phyloP scores from a whole-genome alignment of 495 filamentous ascomycete species.

The Podospora pseudoanserina region DNA sequence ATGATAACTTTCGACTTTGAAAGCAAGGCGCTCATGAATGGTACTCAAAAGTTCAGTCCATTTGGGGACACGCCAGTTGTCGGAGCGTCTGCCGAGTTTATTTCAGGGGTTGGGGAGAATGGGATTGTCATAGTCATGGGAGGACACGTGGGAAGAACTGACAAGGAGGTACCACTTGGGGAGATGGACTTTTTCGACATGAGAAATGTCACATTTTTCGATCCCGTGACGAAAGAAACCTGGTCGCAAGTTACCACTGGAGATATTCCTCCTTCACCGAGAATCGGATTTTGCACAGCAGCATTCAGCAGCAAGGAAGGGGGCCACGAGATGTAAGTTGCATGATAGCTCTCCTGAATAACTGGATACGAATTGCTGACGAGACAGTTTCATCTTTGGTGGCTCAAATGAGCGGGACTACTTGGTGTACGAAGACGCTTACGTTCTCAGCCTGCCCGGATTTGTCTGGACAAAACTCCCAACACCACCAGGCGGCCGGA shows the following conservation, averaged over 20 bases:
- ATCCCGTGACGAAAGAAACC: neutral
- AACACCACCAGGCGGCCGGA: neutral
- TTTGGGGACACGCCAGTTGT: neutral
- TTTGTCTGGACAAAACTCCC: constrained; percentile 7
- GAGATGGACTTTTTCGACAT: neutral
- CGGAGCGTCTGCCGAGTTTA: neutral
- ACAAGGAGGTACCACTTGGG: neutral
- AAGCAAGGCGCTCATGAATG: neutral
- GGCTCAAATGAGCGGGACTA: neutral
- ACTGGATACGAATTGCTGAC: neutral
- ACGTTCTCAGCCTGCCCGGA: constrained; percentile 5
- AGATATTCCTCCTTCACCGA: neutral
- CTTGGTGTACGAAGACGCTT: neutral
- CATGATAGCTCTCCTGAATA: neutral
- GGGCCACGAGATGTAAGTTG: neutral
- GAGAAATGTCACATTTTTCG: neutral
- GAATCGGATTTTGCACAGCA: neutral
- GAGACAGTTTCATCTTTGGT: neutral
- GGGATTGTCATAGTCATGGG: neutral
- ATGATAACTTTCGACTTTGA: neutral
- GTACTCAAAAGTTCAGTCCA: neutral
- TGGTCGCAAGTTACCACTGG: neutral
- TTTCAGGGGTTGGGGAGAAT: neutral
- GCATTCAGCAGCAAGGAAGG: neutral
- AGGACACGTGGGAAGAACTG: neutral